Percentiles rank a stretch among this genome's conserved stretches.
Evolutionary conservation across 2,329 filamentous ascomycete species (phyloP).

Genomic region (Didymella arachidicola): DNA sequence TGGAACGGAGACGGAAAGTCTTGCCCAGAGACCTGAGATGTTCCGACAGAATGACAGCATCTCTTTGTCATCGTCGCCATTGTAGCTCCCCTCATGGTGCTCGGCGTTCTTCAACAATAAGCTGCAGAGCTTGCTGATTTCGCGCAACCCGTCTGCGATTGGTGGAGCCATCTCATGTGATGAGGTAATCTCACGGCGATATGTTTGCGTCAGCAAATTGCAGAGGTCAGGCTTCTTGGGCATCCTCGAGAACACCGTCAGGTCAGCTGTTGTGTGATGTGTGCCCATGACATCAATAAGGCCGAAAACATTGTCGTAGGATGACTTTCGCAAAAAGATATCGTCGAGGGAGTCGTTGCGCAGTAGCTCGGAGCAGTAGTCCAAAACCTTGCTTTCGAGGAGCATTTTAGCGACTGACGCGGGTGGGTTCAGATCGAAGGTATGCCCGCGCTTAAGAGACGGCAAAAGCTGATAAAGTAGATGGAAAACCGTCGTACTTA

Average conservation of each 20-base stretch:
- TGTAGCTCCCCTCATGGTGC: slow-evolving; percentile 27
- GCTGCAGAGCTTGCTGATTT: slow-evolving; percentile 35
- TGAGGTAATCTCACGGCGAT: slow-evolving; percentile 12
- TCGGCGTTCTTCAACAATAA: slow-evolving; percentile 32
- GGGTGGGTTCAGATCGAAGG: slow-evolving; percentile 45
- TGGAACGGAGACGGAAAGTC: background rate
- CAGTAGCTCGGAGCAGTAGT: slow-evolving; percentile 51
- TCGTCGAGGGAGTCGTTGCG: slow-evolving; percentile 54
- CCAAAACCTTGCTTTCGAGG: slow-evolving; percentile 47
- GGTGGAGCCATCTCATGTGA: slow-evolving; percentile 28
- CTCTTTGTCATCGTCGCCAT: slow-evolving; percentile 34
- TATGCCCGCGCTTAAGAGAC: slow-evolving; percentile 24
- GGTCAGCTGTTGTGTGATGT: slow-evolving; percentile 40
- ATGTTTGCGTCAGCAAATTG: slow-evolving; percentile 51
- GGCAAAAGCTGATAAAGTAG: slow-evolving; percentile 40
- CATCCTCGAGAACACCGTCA: slow-evolving; percentile 47
- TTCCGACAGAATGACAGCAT: slow-evolving; percentile 48
- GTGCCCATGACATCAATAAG: slow-evolving; percentile 51
- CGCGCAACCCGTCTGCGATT: slow-evolving; percentile 37
- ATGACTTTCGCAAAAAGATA: slow-evolving; percentile 36
- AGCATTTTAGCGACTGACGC: slow-evolving; percentile 45
- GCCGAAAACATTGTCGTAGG: slow-evolving; percentile 53
- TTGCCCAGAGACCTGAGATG: slow-evolving; percentile 40
- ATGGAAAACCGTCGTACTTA: slow-evolving; percentile 24
- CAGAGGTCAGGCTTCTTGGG: slow-evolving; percentile 44